Percentiles rank a stretch among this genome's conserved stretches.
These are phyloP conservation scores for Dryas octopetala DNA, from an alignment of 306 rosid species.

Conservation along the genomic window DNA sequence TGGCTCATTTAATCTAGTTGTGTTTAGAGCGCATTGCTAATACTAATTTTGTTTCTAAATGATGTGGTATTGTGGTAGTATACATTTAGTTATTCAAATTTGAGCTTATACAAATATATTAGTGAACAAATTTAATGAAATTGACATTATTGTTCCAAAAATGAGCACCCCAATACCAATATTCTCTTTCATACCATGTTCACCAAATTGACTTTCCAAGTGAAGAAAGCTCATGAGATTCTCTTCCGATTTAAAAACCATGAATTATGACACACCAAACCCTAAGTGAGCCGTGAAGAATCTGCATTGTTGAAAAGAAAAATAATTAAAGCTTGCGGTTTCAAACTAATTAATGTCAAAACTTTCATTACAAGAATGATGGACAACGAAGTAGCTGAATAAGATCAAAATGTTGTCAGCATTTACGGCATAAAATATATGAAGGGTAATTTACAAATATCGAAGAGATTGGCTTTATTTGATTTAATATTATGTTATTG, in stretches of 20 bases:
- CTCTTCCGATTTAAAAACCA: not conserved
- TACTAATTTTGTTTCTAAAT: no score
- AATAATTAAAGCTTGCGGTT: not conserved
- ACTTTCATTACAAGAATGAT: not conserved
- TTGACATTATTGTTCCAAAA: no score
- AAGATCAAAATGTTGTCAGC: constrained; percentile 18
- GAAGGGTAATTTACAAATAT: not conserved
- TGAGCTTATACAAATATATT: no score
- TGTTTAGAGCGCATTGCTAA: no score
- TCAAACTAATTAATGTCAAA: not conserved
- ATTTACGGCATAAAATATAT: constrained; percentile 15
- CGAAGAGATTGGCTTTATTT: not conserved
- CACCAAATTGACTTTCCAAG: not conserved
- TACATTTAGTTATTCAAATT: no score
- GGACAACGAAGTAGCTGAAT: not conserved
- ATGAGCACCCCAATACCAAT: no score
- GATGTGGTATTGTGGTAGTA: no score
- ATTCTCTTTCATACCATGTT: not conserved
- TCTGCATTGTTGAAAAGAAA: not conserved
- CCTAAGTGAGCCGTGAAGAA: constrained; percentile 11
- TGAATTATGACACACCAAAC: not conserved
- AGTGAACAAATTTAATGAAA: no score
- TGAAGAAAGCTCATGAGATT: not conserved
- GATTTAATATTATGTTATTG: not conserved
- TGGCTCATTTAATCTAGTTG: no score